Conservation (phyloP, 495 filamentous ascomycete species). For the Aspergillus bridgeri region DNA sequence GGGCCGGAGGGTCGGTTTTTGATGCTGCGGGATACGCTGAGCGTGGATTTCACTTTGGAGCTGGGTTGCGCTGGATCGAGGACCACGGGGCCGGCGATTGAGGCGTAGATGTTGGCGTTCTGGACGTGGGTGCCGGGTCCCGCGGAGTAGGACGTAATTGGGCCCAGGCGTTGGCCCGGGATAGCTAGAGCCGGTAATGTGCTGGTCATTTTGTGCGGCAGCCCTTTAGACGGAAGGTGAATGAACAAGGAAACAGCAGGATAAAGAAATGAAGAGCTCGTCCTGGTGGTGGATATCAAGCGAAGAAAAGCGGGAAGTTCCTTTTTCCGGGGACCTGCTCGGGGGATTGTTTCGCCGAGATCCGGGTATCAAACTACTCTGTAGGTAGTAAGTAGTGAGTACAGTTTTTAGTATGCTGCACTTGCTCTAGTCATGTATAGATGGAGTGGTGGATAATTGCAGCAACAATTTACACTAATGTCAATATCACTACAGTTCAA, state of each 20-base stretch:
- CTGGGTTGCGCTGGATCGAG: slow-evolving; percentile 46
- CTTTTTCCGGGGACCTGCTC: background rate
- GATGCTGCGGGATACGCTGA: slow-evolving; percentile 45
- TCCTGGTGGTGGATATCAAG: background rate
- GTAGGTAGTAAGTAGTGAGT: no score
- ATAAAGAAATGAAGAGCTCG: background rate
- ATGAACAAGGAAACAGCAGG: background rate
- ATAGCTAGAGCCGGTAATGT: slow-evolving; percentile 37
- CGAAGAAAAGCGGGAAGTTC: background rate
- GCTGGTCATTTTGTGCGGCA: slow-evolving; percentile 14
- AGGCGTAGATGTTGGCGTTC: slow-evolving; percentile 66
- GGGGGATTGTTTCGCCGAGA: background rate
- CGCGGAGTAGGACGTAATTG: slow-evolving; percentile 57
- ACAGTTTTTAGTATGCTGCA: background rate
- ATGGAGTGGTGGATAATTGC: background rate
- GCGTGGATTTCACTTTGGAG: slow-evolving; percentile 52
- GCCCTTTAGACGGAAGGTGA: background rate
- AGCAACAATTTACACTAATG: slow-evolving; percentile 11
- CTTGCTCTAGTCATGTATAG: background rate
- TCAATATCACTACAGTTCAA: slow-evolving; percentile 25
- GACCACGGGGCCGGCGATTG: slow-evolving; percentile 59
- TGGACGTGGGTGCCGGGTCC: slow-evolving; percentile 83
- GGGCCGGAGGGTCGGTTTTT: slow-evolving; percentile 27
- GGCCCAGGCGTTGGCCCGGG: slow-evolving; percentile 77
- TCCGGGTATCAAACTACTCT: background rate